Percentiles rank a stretch among this genome's conserved stretches.
phyloP scores from a whole-genome alignment of 2,329 filamentous ascomycete genomes.

The Cadophora luteo-olivacea region DNA sequence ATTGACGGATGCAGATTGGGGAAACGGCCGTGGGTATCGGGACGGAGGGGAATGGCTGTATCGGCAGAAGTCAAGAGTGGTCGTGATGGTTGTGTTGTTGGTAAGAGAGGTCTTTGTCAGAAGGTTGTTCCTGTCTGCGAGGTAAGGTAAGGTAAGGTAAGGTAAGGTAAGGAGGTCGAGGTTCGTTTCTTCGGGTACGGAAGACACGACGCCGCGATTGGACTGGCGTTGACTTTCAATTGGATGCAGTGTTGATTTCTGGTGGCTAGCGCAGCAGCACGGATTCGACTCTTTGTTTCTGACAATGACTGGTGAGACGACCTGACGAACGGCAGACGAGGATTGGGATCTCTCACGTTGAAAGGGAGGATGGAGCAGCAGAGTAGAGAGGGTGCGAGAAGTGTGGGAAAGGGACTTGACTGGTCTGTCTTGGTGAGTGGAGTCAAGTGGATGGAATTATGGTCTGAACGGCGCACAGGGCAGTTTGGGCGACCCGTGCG shows the following conservation, averaged over 20 bases:
- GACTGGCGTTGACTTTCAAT: not conserved
- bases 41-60: not conserved
- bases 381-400: not conserved
- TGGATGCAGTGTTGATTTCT: too few relatives aligned
- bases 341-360: not conserved
- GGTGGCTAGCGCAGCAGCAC: not conserved
- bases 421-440: not conserved
- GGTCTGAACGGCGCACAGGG: conserved; percentile 4
- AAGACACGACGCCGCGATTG: not conserved
- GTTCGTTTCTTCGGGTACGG: conserved; percentile 5
- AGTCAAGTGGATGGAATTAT: not conserved
- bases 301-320: not conserved
- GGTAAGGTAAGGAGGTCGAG: not conserved
- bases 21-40: conserved; percentile 10
- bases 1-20: not conserved
- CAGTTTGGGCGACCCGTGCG: not conserved
- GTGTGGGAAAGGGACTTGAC: not conserved
- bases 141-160: not conserved
- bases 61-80: conserved; percentile 15
- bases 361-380: not conserved
- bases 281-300: conserved; percentile 1
- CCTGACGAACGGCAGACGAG: not conserved
- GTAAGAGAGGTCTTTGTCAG: conserved; percentile 9
- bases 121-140: not conserved
- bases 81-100: conserved; percentile 7